Percentiles rank a stretch among this genome's conserved stretches.
Evolutionary conservation across 331 rosid genomes (phyloP).

Genomic region (Malus hybrid): DNA sequence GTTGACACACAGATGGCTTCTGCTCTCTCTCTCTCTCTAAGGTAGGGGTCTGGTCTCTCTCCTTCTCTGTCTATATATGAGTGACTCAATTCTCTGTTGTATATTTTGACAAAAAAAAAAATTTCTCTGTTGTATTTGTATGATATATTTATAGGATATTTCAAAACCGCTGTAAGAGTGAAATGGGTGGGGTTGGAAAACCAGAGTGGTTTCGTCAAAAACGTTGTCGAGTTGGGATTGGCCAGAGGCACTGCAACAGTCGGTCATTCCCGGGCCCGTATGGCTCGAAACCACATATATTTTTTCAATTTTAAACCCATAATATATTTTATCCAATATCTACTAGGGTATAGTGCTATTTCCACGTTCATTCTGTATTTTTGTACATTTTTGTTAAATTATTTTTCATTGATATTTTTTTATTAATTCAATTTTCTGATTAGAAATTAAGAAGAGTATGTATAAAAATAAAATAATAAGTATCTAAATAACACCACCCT

Average conservation of each 20-base stretch:
- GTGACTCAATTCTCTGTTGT: too few species aligned
- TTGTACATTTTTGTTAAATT: too few species aligned
- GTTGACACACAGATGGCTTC: neutral
- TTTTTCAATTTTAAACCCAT: too few species aligned
- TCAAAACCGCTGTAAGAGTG: neutral
- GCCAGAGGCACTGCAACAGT: neutral
- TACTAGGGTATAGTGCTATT: too few species aligned
- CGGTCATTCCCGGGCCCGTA: neutral
- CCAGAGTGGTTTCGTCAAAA: slow-evolving; percentile 40
- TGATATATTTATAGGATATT: slow-evolving; percentile 11
- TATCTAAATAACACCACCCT: too few species aligned
- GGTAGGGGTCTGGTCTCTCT: neutral
- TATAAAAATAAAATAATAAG: too few species aligned
- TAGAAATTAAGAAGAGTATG: too few species aligned
- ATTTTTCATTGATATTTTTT: too few species aligned
- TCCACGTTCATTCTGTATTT: too few species aligned
- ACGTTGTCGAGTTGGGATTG: slow-evolving; percentile 56
- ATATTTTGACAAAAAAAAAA: too few species aligned
- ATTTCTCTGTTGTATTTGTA: neutral
- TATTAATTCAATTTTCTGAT: too few species aligned
- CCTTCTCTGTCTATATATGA: neutral
- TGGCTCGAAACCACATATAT: slow-evolving; percentile 1
- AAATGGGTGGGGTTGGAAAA: slow-evolving; percentile 25
- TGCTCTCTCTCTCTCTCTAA: neutral
- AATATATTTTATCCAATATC: too few species aligned